These are phyloP conservation scores for Cytospora schulzeri DNA, from an alignment of 2,329 filamentous ascomycete species.

Conservation along the genomic window DNA sequence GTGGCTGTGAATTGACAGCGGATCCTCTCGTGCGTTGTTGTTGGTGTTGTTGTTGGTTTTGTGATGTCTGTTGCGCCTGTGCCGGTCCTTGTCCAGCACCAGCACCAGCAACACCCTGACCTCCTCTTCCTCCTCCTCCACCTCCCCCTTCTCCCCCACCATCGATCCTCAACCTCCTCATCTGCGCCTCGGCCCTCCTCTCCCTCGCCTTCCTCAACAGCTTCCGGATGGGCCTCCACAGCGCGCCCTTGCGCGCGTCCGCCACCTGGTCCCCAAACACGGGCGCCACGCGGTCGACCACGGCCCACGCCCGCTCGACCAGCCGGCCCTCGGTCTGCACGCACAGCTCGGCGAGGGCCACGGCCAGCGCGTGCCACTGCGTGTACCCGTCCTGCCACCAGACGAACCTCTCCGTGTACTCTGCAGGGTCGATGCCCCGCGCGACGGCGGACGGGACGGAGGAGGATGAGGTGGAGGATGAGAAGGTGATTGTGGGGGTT, in stretches of 20 bases:
- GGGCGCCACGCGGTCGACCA: conserved; percentile 49
- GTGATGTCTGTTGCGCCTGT: not conserved
- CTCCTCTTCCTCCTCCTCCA: too few relatives aligned
- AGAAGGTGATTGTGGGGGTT: too few relatives aligned
- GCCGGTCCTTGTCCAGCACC: not conserved
- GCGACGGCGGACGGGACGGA: too few relatives aligned
- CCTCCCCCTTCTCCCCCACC: too few relatives aligned
- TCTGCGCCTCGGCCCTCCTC: conserved; percentile 39
- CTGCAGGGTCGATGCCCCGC: conserved; percentile 34
- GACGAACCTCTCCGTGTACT: conserved; percentile 39
- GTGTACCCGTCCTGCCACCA: conserved; percentile 56
- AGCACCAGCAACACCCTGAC: not conserved
- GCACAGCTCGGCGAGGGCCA: conserved; percentile 55
- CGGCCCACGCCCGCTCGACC: conserved; percentile 52
- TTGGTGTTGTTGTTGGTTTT: not conserved
- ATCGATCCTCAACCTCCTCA: conserved; percentile 33
- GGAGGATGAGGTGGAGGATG: too few relatives aligned
- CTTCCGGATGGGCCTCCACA: conserved; percentile 58
- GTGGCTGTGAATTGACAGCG: not conserved
- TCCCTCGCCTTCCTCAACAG: conserved; percentile 52
- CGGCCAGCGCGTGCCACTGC: conserved; percentile 58
- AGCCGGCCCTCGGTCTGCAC: conserved; percentile 47
- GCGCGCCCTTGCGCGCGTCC: conserved; percentile 50
- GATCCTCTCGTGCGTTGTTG: not conserved
- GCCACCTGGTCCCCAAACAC: conserved; percentile 49